Conservation (phyloP, 371 early-diverging fungal species). For the Mucor racemosus region DNA sequence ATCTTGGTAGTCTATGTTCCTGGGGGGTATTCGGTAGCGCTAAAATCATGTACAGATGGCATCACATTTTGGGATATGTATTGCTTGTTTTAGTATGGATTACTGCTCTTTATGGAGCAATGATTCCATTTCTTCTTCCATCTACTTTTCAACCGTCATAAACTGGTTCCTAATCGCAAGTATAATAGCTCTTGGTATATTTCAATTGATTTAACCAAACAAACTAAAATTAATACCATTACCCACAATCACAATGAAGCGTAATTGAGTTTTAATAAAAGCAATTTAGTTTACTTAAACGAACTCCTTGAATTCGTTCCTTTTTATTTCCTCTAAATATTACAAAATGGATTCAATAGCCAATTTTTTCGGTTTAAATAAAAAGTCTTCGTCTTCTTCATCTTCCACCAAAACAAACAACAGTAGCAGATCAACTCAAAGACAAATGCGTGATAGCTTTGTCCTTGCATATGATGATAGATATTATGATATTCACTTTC, state of each 20-base stretch:
- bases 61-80: conserved; percentile 42
- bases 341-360: conserved; percentile 18
- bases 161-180: background rate
- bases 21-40: conserved; percentile 28
- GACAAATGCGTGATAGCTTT: conserved; percentile 10
- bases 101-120: conserved; percentile 25
- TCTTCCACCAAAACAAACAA: background rate
- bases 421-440: conserved; percentile 9
- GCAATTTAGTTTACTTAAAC: background rate
- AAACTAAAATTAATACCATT: background rate
- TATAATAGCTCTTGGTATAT: conserved; percentile 2
- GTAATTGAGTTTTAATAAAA: background rate
- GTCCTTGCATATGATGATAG: conserved; percentile 17
- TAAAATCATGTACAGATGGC: conserved; percentile 40
- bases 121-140: background rate
- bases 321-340: background rate
- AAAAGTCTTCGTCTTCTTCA: background rate
- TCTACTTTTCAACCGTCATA: background rate
- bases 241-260: background rate
- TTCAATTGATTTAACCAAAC: background rate
- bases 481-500: conserved; percentile 30
- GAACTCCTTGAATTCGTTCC: background rate
- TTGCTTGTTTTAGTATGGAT: conserved; percentile 31
- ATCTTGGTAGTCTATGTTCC: conserved; percentile 29
- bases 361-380: conserved; percentile 21